A percentile compares a stretch with the other conserved stretches of the same genome.
Conservation (phyloP, 768 basidiomycete genomes). For the Amyloporia xantha region DNA sequence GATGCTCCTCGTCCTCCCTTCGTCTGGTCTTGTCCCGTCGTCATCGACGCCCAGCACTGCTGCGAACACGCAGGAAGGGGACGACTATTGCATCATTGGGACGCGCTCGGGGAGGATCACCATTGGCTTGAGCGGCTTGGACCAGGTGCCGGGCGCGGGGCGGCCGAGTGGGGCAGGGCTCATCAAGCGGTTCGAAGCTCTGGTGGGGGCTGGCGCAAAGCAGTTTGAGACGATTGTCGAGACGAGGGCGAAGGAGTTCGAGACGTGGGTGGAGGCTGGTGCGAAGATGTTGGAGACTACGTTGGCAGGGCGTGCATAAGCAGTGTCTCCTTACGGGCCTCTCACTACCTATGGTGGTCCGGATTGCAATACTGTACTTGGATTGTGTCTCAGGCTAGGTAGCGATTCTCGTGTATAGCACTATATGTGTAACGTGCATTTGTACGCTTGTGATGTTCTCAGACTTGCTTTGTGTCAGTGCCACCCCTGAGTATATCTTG, state of each 20-base stretch:
- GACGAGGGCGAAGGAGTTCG: not conserved
- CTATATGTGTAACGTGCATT: too few species aligned
- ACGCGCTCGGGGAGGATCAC: constrained; percentile 14
- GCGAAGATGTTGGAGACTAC: not conserved
- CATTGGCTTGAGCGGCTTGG: constrained; percentile 15
- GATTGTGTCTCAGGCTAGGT: too few species aligned
- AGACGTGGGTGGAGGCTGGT: not conserved
- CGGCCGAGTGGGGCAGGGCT: not conserved
- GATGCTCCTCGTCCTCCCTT: constrained; percentile 9
- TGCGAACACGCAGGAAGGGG: not conserved
- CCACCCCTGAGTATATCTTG: too few species aligned
- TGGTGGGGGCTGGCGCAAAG: not conserved
- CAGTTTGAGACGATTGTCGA: not conserved
- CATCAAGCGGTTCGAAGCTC: not conserved
- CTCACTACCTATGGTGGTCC: too few species aligned
- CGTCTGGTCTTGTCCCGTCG: not conserved
- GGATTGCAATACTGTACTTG: too few species aligned
- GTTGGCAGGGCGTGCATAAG: not conserved
- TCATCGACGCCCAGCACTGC: not conserved
- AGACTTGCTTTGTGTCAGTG: too few species aligned
- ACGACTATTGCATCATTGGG: constrained; percentile 11
- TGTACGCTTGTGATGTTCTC: too few species aligned
- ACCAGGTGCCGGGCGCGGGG: not conserved
- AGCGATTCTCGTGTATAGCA: too few species aligned
- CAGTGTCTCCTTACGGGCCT: too few species aligned